Evolutionary conservation across 768 basidiomycete genomes (phyloP).

Genomic region (Suillus decipiens): DNA sequence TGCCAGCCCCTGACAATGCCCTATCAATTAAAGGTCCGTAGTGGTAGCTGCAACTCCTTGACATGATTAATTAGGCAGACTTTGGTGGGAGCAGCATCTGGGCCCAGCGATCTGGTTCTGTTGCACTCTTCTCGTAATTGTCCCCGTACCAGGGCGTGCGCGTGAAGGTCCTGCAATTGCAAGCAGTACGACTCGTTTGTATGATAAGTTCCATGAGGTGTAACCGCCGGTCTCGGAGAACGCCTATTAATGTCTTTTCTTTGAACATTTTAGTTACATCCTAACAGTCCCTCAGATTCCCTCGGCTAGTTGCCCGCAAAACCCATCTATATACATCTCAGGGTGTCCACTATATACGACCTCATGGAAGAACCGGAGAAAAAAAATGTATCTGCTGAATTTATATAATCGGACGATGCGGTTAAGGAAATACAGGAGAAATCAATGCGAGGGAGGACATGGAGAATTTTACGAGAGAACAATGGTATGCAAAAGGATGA

Average conservation of each 20-base stretch:
- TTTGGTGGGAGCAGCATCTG: neutral
- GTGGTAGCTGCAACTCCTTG: neutral
- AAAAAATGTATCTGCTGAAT: neutral
- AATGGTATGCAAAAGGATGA: neutral
- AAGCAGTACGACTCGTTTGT: neutral
- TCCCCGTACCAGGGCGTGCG: too few species aligned
- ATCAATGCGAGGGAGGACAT: neutral
- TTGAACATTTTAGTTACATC: neutral
- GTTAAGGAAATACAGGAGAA: slow-evolving; percentile 4
- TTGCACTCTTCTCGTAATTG: too few species aligned
- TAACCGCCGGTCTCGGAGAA: neutral
- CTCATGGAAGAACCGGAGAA: neutral
- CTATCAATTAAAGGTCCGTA: too few species aligned
- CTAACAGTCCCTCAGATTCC: neutral
- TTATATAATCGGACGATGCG: neutral
- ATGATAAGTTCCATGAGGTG: neutral
- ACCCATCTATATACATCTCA: neutral
- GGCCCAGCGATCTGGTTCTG: neutral
- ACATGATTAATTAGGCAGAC: slow-evolving; percentile 3
- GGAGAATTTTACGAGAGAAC: neutral
- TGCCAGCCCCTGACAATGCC: too few species aligned
- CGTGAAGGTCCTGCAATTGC: neutral
- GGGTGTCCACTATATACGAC: neutral
- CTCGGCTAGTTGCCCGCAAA: neutral
- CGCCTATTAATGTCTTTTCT: neutral